Percentiles rank a stretch among this genome's conserved stretches.
phyloP scores from a whole-genome alignment of 495 filamentous ascomycete genomes.

The Aspergillus biplanus region DNA sequence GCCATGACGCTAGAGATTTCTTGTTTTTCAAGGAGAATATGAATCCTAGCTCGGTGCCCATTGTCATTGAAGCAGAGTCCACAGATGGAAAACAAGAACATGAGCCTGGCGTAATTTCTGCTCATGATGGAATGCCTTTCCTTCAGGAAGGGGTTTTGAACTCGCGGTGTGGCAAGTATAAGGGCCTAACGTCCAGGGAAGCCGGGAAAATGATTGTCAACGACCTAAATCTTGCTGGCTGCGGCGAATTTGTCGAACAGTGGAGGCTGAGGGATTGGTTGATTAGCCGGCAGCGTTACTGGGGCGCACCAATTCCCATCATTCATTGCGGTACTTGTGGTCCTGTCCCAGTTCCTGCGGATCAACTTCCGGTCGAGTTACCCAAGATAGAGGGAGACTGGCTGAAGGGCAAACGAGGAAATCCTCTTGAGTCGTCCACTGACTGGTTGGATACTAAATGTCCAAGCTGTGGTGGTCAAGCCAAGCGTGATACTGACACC shows the following conservation, averaged over 20 bases:
- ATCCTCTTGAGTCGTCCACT: constrained; percentile 69
- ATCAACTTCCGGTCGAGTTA: constrained; percentile 76
- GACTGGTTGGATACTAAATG: constrained; percentile 79
- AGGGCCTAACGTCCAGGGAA: constrained; percentile 61
- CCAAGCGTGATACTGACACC: constrained; percentile 86
- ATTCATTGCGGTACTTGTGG: constrained; percentile 81
- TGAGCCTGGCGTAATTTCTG: constrained; percentile 40
- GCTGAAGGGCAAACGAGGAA: constrained; percentile 71
- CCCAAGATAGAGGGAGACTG: constrained; percentile 71
- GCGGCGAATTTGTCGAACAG: constrained; percentile 62
- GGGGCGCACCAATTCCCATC: constrained; percentile 89
- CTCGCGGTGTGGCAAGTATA: constrained; percentile 47
- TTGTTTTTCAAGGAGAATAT: constrained; percentile 77
- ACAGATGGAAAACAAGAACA: constrained; percentile 37
- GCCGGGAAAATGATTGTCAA: constrained; percentile 64
- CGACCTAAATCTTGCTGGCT: constrained; percentile 53
- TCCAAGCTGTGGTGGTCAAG: constrained; percentile 69
- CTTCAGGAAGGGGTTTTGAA: constrained; percentile 51
- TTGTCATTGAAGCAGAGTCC: constrained; percentile 48
- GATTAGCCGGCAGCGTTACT: constrained; percentile 85
- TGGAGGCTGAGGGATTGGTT: constrained; percentile 88
- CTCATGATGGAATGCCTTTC: constrained; percentile 42
- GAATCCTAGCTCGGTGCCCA: constrained; percentile 51
- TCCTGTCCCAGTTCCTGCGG: constrained; percentile 73
- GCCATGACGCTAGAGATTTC: constrained; percentile 76